These are phyloP conservation scores for Metarhizium album DNA, from an alignment of 2,329 filamentous ascomycete genomes.

Conservation along the genomic window DNA sequence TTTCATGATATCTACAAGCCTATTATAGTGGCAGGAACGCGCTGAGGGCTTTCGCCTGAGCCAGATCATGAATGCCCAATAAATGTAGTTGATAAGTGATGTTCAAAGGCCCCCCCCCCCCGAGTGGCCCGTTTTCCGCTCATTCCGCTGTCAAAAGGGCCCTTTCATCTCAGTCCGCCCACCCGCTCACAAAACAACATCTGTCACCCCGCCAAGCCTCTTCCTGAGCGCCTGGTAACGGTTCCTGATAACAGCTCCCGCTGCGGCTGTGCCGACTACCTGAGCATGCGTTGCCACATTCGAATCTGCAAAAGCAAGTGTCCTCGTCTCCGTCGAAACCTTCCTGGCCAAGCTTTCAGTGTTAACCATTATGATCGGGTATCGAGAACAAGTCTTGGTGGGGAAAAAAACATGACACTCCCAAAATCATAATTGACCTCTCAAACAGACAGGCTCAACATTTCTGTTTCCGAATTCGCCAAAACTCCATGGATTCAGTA, in stretches of 20 bases:
- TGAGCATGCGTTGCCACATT: slow-evolving; percentile 14
- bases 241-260: slow-evolving; percentile 17
- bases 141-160: slow-evolving; percentile 1
- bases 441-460: not conserved
- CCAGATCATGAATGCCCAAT: slow-evolving; percentile 12
- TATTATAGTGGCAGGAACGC: not conserved
- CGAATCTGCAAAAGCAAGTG: slow-evolving; percentile 3
- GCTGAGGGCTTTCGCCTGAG: not conserved
- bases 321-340: not conserved
- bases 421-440: not conserved
- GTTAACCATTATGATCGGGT: not conserved
- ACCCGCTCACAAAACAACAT: not conserved
- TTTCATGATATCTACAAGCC: slow-evolving; percentile 10
- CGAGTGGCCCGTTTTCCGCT: slow-evolving; percentile 1
- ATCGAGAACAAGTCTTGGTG: not conserved
- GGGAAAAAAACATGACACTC: not conserved
- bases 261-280: slow-evolving; percentile 15
- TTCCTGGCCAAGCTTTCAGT: not conserved
- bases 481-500: not conserved
- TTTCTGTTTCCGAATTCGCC: not conserved
- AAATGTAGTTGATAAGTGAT: slow-evolving; percentile 11
- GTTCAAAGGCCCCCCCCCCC: slow-evolving; percentile 9
- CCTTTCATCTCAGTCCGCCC: not conserved
- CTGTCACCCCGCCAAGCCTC: not conserved
- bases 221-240: slow-evolving; percentile 17